Percentiles rank a stretch among this genome's conserved stretches.
phyloP scores from a whole-genome alignment of 768 basidiomycete genomes.

The Boletus tylopilopsis region DNA sequence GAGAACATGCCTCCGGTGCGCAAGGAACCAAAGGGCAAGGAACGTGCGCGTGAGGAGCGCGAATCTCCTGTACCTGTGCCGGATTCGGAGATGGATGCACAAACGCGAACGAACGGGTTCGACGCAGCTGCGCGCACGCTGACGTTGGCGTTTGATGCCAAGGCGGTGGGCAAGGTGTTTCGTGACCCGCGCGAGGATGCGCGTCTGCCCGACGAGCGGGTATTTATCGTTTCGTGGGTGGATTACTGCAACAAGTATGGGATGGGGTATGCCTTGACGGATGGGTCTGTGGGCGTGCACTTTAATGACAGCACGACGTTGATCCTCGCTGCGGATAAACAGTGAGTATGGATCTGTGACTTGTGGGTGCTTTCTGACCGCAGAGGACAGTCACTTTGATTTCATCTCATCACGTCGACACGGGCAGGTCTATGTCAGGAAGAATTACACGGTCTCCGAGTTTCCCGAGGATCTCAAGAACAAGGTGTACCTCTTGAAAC shows the following conservation, averaged over 20 bases:
- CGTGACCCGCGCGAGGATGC: conserved; percentile 56
- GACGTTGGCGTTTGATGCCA: conserved; percentile 64
- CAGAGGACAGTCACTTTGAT: conserved; percentile 66
- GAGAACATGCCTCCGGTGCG: conserved; percentile 32
- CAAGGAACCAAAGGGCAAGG: conserved; percentile 31
- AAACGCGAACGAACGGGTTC: conserved; percentile 50
- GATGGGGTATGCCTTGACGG: conserved; percentile 98
- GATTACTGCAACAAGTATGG: conserved; percentile 99
- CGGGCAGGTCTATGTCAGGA: conserved; percentile 67
- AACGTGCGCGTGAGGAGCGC: conserved; percentile 24
- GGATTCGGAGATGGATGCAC: conserved; percentile 22
- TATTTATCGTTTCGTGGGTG: conserved; percentile 98
- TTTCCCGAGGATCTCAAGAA: conserved; percentile 83
- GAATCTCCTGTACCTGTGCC: conserved; percentile 11
- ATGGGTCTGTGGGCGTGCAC: conserved; percentile 91
- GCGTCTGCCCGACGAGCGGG: conserved; percentile 58
- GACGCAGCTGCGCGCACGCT: conserved; percentile 58
- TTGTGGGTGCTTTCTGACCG: background rate
- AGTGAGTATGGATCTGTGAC: conserved; percentile 51
- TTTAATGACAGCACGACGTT: conserved; percentile 94
- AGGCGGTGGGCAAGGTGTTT: conserved; percentile 59
- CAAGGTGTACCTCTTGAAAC: conserved; percentile 89
- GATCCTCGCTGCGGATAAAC: conserved; percentile 80
- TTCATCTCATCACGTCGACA: conserved; percentile 70
- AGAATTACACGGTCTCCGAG: conserved; percentile 61